Conservation (phyloP, 1,284 basidiomycete species). For the Ceratobasidium sp. region DNA sequence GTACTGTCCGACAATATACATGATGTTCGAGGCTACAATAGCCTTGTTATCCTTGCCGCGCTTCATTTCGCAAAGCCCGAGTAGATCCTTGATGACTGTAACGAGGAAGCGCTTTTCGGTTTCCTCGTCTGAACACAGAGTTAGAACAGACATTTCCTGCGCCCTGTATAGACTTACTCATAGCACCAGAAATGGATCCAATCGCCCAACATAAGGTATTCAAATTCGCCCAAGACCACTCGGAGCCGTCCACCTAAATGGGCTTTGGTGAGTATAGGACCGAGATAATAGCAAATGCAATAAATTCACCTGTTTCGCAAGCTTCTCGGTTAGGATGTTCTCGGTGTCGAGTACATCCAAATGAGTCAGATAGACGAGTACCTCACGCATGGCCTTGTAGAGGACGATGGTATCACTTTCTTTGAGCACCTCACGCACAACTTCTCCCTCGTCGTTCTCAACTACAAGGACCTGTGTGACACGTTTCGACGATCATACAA, state of each 20-base stretch:
- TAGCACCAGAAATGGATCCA: conserved; percentile 98
- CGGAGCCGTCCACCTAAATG: conserved; percentile 86
- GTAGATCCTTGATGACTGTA: conserved; percentile 98
- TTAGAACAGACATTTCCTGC: conserved; percentile 6
- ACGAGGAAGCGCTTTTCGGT: conserved; percentile 99
- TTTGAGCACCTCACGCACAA: conserved; percentile 99
- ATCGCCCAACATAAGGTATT: conserved; percentile 99
- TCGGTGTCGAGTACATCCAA: conserved; percentile 97
- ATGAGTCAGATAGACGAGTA: conserved; percentile 97
- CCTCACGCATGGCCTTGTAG: conserved; percentile 99
- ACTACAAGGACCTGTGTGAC: conserved; percentile 88
- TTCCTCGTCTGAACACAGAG: conserved; percentile 81
- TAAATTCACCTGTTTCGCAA: conserved; percentile 82
- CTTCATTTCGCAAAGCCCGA: conserved; percentile 98
- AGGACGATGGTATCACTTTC: conserved; percentile 98
- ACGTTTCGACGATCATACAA: conserved; percentile 32
- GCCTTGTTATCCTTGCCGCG: conserved; percentile 99
- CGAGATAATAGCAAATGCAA: not conserved
- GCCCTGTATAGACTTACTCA: conserved; percentile 77
- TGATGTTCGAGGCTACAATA: conserved; percentile 99
- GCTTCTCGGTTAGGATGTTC: conserved; percentile 96
- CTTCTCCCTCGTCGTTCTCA: conserved; percentile 99
- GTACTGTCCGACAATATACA: conserved; percentile 99
- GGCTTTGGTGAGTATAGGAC: not conserved
- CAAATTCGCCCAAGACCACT: conserved; percentile 99